phyloP scores from a whole-genome alignment of 176 grass and related monocot species.

The Chloris gayana region DNA sequence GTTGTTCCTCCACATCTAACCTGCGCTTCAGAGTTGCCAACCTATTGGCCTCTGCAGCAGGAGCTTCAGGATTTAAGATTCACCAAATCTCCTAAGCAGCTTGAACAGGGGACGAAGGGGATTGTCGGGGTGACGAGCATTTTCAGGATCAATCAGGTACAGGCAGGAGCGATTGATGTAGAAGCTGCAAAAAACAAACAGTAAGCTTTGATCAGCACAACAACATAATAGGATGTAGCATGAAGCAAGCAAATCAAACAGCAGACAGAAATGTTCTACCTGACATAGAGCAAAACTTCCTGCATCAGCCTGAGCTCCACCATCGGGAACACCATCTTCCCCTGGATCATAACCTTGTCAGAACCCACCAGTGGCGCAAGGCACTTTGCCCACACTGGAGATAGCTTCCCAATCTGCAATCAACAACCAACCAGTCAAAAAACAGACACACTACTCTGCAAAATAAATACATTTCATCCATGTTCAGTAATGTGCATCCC shows the following conservation, averaged over 20 bases:
- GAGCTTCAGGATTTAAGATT: slow-evolving; percentile 8
- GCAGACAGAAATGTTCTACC: slow-evolving; percentile 44
- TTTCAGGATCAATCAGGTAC: slow-evolving; percentile 40
- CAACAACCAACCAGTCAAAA: neutral
- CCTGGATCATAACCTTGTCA: slow-evolving; percentile 69
- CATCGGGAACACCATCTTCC: slow-evolving; percentile 46
- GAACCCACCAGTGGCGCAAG: slow-evolving; percentile 73
- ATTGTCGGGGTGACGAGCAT: slow-evolving; percentile 42
- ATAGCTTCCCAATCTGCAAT: slow-evolving; percentile 81
- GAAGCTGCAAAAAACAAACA: slow-evolving; percentile 49
- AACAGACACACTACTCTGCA: neutral
- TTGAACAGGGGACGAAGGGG: slow-evolving; percentile 46
- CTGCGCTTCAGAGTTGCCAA: no score
- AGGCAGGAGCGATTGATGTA: slow-evolving; percentile 70
- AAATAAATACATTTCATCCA: neutral
- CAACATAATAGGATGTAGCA: neutral
- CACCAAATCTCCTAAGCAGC: slow-evolving; percentile 16
- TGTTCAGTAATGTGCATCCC: neutral
- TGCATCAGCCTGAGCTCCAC: slow-evolving; percentile 75
- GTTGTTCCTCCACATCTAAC: no score
- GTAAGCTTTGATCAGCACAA: neutral
- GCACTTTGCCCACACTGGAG: slow-evolving; percentile 67
- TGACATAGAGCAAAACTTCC: slow-evolving; percentile 77
- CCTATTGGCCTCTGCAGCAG: no score
- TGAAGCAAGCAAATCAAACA: neutral